A percentile compares a stretch with the other conserved stretches of the same genome.
Conservation (phyloP, 2,329 filamentous ascomycete species). For the Microdochium bolleyi region DNA sequence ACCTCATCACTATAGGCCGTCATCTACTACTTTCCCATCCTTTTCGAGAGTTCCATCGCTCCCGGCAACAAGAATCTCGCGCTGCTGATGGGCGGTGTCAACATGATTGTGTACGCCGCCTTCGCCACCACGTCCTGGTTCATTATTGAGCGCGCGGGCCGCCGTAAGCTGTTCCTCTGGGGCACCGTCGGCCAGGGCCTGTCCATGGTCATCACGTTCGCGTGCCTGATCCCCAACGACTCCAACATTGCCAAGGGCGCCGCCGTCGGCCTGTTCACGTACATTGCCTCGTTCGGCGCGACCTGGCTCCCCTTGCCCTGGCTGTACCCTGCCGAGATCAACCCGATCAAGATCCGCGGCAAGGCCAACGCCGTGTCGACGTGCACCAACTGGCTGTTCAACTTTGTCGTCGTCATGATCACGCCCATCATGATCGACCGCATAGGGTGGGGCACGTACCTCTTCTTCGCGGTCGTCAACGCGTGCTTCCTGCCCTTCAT, state of each 20-base stretch:
- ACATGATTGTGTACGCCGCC: constrained; percentile 52
- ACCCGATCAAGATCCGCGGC: constrained; percentile 36
- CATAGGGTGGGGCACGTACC: constrained; percentile 48
- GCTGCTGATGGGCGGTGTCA: constrained; percentile 44
- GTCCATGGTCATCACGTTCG: constrained; percentile 54
- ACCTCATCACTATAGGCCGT: constrained; percentile 31
- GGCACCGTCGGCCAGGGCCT: constrained; percentile 39
- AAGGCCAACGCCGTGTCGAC: constrained; percentile 48
- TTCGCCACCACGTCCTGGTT: constrained; percentile 51
- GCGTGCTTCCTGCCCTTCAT: constrained; percentile 26
- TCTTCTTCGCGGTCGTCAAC: constrained; percentile 29
- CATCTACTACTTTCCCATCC: constrained; percentile 53
- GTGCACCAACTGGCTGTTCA: constrained; percentile 47
- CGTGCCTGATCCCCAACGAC: constrained; percentile 56
- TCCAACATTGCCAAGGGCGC: constrained; percentile 57
- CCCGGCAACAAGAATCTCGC: constrained; percentile 34
- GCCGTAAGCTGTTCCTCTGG: constrained; percentile 36
- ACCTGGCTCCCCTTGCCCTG: constrained; percentile 58
- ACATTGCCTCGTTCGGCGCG: constrained; percentile 61
- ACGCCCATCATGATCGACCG: constrained; percentile 56
- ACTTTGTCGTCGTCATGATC: constrained; percentile 47
- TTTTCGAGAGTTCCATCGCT: constrained; percentile 39
- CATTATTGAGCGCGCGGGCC: constrained; percentile 36
- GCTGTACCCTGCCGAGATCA: constrained; percentile 48
- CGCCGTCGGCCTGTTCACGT: constrained; percentile 59